phyloP scores from a whole-genome alignment of 1,284 basidiomycete species.

The Cronartium ribicola region DNA sequence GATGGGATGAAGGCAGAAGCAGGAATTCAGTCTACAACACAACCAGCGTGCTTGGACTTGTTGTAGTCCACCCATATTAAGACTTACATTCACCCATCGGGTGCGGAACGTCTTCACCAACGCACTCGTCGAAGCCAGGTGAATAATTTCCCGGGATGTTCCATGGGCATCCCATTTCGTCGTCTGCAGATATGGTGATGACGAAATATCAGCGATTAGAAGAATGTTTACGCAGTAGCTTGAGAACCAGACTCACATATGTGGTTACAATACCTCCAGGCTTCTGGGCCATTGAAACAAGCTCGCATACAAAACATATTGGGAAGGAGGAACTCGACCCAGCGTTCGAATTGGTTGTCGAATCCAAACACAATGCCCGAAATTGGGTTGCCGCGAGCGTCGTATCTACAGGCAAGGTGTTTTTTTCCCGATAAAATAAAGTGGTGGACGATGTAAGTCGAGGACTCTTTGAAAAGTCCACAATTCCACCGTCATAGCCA shows the following conservation, averaged over 20 bases:
- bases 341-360: slow-evolving; percentile 35
- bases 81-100: slow-evolving; percentile 41
- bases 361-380: slow-evolving; percentile 29
- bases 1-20: neutral
- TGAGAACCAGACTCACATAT: slow-evolving; percentile 3
- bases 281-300: slow-evolving; percentile 32
- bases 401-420: neutral
- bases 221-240: neutral
- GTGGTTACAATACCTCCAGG: slow-evolving; percentile 41
- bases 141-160: slow-evolving; percentile 33
- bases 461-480: too few species aligned
- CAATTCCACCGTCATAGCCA: neutral
- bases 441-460: too few species aligned
- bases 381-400: neutral
- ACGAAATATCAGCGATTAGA: neutral
- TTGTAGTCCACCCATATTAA: neutral
- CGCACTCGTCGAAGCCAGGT: slow-evolving; percentile 31
- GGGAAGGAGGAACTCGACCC: slow-evolving; percentile 36
- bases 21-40: neutral
- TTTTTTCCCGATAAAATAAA: too few species aligned
- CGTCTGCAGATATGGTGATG: slow-evolving; percentile 1
- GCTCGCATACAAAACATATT: slow-evolving; percentile 33
- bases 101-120: slow-evolving; percentile 28
- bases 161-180: slow-evolving; percentile 39
- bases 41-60: neutral